phyloP scores from a whole-genome alignment of 495 filamentous ascomycete species.

The Aspergillus haitiensis region DNA sequence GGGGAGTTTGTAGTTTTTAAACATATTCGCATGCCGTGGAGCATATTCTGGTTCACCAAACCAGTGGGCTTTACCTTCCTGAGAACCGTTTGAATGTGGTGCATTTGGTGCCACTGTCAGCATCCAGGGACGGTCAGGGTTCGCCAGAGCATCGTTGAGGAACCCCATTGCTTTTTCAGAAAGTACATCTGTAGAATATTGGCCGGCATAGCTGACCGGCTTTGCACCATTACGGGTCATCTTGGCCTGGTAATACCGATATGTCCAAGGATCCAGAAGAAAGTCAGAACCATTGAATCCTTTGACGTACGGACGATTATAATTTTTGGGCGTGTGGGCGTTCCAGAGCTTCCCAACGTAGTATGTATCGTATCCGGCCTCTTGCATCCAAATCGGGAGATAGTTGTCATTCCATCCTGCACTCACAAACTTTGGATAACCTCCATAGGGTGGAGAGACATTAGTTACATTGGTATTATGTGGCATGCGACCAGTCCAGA shows the following conservation, averaged over 20 bases:
- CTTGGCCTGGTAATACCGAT: slow-evolving; percentile 60
- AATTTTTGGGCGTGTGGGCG: slow-evolving; percentile 56
- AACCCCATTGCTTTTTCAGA: slow-evolving; percentile 58
- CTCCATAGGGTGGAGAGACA: slow-evolving; percentile 58
- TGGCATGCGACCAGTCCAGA: slow-evolving; percentile 61
- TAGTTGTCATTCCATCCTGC: slow-evolving; percentile 64
- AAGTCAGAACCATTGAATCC: slow-evolving; percentile 60
- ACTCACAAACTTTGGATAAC: slow-evolving; percentile 63
- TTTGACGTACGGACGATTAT: slow-evolving; percentile 53
- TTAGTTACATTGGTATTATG: slow-evolving; percentile 74
- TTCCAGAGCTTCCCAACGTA: slow-evolving; percentile 73
- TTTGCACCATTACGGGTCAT: slow-evolving; percentile 57
- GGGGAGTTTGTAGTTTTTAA: slow-evolving; percentile 31
- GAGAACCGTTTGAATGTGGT: slow-evolving; percentile 50
- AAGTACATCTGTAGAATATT: slow-evolving; percentile 62
- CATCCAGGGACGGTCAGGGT: slow-evolving; percentile 57
- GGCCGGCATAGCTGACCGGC: slow-evolving; percentile 51
- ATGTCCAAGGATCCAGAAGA: slow-evolving; percentile 67
- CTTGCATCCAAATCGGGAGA: slow-evolving; percentile 66
- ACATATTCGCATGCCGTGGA: slow-evolving; percentile 31
- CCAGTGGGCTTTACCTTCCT: slow-evolving; percentile 19
- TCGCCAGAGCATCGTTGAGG: slow-evolving; percentile 54
- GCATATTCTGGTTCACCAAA: slow-evolving; percentile 35
- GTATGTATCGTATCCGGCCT: slow-evolving; percentile 66
- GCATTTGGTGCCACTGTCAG: slow-evolving; percentile 63